Evolutionary conservation across 768 basidiomycete genomes (phyloP), one percentile per base, ranked within the genome.

Genomic region (Jaapia argillacea): DNA sequence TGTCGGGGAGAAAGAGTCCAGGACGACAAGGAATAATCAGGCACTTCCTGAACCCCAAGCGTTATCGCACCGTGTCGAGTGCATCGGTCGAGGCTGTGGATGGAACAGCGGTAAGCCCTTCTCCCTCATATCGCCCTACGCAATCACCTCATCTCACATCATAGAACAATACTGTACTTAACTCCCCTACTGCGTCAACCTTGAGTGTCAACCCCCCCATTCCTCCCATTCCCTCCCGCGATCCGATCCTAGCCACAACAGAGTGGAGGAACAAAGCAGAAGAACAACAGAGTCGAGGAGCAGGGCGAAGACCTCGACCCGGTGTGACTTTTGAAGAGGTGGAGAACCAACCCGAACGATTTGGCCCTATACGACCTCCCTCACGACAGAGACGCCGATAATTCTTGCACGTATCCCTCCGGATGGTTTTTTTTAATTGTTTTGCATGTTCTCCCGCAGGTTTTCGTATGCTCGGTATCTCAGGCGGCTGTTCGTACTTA

Each of bases 51-150:
- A 33, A 10, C 28, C 28, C 28, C 28, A 79, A 73, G 54, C 69
- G 75, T 52, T 69, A 79, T 56, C 75, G 79, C 24, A 79, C 81
- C 5, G 66, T 88, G 33, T 88, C 86, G 13, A 70, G 75, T 27
- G 79, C 78, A 25, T 89, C 86, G 33, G 66, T 84, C 24, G 86
- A 89, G 56, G 86, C 84, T 21, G 72, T 78, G 51, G 77, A 87
- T 53, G 86, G 86, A 27, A 85, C 84, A 43, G 80, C 81, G 40
- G 86, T 88, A 59, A 61, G 82, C 54, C 26, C 58, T n/a, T 44
- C 36, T 44, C 41, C 16, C 43, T 42, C 28, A 7, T 7, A 22
- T 43, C 44, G 24, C 31, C 28, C 36, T n/a, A 31, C 24, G 31
- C 28, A 36, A 20, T 47, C 22, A 44, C 39, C 38, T 43, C 39